These are phyloP conservation scores for Deinandra increscens DNA, from an alignment of 129 eudicot genomes.

Conservation along the genomic window DNA sequence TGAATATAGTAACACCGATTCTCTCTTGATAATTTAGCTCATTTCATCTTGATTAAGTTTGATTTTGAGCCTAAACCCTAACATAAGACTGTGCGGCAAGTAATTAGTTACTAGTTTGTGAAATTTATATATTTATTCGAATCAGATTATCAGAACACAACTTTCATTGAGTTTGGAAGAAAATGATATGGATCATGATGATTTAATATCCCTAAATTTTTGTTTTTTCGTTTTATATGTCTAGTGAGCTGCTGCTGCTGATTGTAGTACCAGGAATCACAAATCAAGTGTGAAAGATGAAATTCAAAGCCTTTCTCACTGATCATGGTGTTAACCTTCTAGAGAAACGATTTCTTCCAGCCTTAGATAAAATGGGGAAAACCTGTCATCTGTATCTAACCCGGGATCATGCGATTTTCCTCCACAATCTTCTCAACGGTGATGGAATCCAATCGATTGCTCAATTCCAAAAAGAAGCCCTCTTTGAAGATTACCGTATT, in stretches of 20 bases:
- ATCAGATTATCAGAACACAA: background rate
- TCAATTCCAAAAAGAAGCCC: constrained; percentile 66
- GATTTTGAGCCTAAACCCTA: background rate
- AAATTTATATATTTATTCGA: background rate
- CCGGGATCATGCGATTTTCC: constrained; percentile 72
- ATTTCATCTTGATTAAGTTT: background rate
- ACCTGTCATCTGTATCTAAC: constrained; percentile 74
- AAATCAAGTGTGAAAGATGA: constrained; percentile 45
- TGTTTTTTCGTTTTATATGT: background rate
- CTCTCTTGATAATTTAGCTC: background rate
- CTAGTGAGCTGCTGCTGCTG: background rate
- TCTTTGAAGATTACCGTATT: constrained; percentile 84
- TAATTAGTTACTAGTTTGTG: background rate
- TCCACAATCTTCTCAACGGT: constrained; percentile 79
- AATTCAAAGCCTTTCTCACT: constrained; percentile 88
- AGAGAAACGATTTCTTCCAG: constrained; percentile 78
- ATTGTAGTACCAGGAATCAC: constrained; percentile 10
- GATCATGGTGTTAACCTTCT: constrained; percentile 74
- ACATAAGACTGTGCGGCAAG: background rate
- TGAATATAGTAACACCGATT: too few relatives aligned
- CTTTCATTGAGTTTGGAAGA: constrained; percentile 6
- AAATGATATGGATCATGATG: background rate
- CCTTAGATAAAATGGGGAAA: constrained; percentile 85
- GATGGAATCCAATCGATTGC: constrained; percentile 87
- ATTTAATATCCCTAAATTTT: background rate